Conservation (phyloP, 1,284 basidiomycete species). For the Kwoniella shivajii region DNA sequence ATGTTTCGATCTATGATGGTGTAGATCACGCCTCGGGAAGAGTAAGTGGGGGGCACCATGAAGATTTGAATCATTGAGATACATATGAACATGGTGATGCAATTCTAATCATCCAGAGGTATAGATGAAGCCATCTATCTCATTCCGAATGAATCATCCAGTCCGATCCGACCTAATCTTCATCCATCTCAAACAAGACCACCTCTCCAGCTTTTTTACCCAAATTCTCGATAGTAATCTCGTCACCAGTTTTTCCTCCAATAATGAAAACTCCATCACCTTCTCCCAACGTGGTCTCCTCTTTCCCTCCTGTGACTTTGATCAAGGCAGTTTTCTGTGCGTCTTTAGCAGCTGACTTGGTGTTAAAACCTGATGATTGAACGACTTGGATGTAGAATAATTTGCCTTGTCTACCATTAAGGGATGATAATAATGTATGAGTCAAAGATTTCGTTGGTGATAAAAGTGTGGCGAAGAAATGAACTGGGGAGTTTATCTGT, state of each 20-base stretch:
- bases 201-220: conserved; percentile 67
- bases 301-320: conserved; percentile 48
- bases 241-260: conserved; percentile 58
- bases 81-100: too few species aligned
- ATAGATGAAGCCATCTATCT: too few species aligned
- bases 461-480: conserved; percentile 65
- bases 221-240: conserved; percentile 61
- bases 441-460: conserved; percentile 60
- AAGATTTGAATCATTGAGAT: too few species aligned
- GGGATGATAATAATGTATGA: conserved; percentile 60
- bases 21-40: too few species aligned
- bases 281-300: conserved; percentile 57
- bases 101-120: too few species aligned
- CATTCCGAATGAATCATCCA: too few species aligned
- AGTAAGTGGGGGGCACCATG: too few species aligned
- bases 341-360: conserved; percentile 48
- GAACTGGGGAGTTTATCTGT: conserved; percentile 53
- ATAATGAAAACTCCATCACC: conserved; percentile 73
- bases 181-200: conserved; percentile 70
- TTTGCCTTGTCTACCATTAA: conserved; percentile 26
- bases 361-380: conserved; percentile 75
- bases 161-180: conserved; percentile 51
- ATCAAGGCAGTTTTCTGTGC: conserved; percentile 27
- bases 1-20: too few species aligned
- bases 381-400: conserved; percentile 58